These are phyloP conservation scores for Pichia nakasei DNA, from an alignment of 805 yeast genomes.

Conservation along the genomic window DNA sequence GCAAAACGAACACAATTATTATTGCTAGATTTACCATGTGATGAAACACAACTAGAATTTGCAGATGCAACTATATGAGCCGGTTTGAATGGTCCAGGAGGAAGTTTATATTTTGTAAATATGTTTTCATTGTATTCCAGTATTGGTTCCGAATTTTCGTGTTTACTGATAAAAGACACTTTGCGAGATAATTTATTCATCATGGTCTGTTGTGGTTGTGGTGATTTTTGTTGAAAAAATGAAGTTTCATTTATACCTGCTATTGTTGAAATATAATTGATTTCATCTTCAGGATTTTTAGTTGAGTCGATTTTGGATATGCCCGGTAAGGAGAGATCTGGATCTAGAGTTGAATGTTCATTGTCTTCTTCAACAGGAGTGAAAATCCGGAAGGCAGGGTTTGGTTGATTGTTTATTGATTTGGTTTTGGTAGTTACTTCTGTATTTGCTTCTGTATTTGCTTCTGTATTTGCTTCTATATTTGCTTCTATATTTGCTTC, in stretches of 20 bases:
- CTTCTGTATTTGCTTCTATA: too few relatives aligned
- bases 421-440: too few relatives aligned
- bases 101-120: constrained; percentile 4
- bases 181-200: not conserved
- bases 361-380: not conserved
- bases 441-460: too few relatives aligned
- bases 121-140: not conserved
- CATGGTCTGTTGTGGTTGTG: not conserved
- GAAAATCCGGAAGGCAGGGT: not conserved
- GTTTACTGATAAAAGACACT: not conserved
- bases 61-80: not conserved
- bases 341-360: not conserved
- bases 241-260: constrained; percentile 34
- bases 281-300: constrained; percentile 14
- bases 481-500: too few relatives aligned
- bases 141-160: not conserved
- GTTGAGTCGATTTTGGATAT: not conserved
- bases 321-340: not conserved
- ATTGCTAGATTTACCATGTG: not conserved
- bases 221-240: constrained; percentile 19
- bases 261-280: constrained; percentile 31
- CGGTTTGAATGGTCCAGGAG: not conserved
- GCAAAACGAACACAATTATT: constrained; percentile 29
- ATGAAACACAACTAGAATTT: not conserved
- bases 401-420: too few relatives aligned